Evolutionary conservation across 2,329 filamentous ascomycete genomes (phyloP), one percentile per base, ranked within the genome.

Genomic region (Clonostachys rosea): DNA sequence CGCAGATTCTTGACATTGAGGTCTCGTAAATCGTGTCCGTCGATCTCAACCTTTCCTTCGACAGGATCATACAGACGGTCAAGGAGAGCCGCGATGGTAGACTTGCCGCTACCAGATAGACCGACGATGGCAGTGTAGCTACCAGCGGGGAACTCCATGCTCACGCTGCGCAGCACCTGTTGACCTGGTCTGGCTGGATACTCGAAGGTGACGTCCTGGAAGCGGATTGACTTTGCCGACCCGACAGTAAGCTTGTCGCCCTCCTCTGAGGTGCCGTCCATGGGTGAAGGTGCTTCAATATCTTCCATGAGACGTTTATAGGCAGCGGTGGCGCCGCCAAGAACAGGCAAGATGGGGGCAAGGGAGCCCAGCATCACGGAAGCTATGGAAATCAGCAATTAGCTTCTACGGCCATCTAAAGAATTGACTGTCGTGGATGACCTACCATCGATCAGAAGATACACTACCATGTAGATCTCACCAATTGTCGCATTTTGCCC

Each of bases 111-210:
- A 11, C 94, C 94, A 11, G 92, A 97, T 1, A 92, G 89, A 49
- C 94, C 94, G 9, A 99, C 94, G 7, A 99, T 73, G 3, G 94
- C 94, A 3, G 92, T 96, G 16, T 88, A 91, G 70, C 95, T 96
- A 17, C 92, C 91, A 3, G 91, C 88, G 2, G 91, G 90, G 39
- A 96, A 86, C 1, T 78, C 66, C 2, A 99, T 78, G 48, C 75
- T 87, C 48, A 97, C 88, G 53, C 86, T 83, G 41, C 92, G 75
- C 83, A 97, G 92, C 39, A 97, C 88, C 2, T 84, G 80, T 5
- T 96, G 91, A 57, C 96, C 91, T 0, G 91, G 89, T 11, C 94
- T 82, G 7, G 91, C 96, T 5, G 94, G 94, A 59, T 99, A 97
- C 50, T 81, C 73, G 16, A 92, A 94, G 8, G 76, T 73, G 8